phyloP scores from a whole-genome alignment of 2,329 filamentous ascomycete species.

The Penicillium sp. region DNA sequence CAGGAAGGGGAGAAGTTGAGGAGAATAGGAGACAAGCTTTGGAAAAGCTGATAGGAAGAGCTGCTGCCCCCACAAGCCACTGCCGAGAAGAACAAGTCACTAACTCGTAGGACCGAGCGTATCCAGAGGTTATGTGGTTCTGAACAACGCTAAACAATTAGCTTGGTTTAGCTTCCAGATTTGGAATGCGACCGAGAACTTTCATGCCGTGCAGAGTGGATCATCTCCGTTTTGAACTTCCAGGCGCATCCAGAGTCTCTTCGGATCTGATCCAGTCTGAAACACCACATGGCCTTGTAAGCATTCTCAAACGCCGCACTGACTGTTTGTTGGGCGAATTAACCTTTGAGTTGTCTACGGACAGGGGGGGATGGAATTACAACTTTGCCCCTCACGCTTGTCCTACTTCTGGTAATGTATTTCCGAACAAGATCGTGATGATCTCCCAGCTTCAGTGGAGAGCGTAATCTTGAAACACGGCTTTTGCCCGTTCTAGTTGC shows the following conservation, averaged over 20 bases:
- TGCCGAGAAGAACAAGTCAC: conserved; percentile 3
- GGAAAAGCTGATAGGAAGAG: not conserved
- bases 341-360: not conserved
- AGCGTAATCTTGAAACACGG: conserved; percentile 9
- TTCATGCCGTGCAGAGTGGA: conserved; percentile 12
- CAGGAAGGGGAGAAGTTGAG: conserved; percentile 1
- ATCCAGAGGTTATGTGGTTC: not conserved
- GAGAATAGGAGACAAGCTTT: conserved; percentile 8
- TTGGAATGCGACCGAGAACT: conserved; percentile 5
- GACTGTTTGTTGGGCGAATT: not conserved
- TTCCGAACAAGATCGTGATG: conserved; percentile 9
- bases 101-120: not conserved
- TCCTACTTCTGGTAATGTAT: conserved; percentile 15
- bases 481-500: not conserved
- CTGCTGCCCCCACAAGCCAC: conserved; percentile 7
- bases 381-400: conserved; percentile 9
- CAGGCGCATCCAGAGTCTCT: conserved; percentile 10
- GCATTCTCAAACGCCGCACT: conserved; percentile 5
- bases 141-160: not conserved
- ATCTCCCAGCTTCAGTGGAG: conserved; percentile 6
- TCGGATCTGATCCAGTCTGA: conserved; percentile 8
- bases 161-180: not conserved
- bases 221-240: conserved; percentile 1
- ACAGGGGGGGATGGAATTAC: not conserved
- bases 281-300: conserved; percentile 19